phyloP scores from a whole-genome alignment of 2,329 filamentous ascomycete species.

The Xylariaceae sp. region DNA sequence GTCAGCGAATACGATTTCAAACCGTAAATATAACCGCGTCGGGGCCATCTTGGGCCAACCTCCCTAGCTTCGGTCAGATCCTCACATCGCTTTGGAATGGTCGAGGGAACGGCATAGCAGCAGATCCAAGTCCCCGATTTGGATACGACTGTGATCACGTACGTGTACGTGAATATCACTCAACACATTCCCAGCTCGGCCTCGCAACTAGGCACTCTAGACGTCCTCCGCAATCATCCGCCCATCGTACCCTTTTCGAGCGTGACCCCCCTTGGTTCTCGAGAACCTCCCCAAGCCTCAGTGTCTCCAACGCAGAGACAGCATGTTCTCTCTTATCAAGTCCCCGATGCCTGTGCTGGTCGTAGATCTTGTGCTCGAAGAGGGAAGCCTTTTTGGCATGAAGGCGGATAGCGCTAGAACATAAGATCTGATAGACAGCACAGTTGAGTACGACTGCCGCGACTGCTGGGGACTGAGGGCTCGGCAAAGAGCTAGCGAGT shows the following conservation, averaged over 20 bases:
- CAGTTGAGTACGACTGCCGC: background rate
- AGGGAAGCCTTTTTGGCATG: background rate
- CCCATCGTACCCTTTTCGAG: background rate
- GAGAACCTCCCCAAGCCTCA: conserved; percentile 5
- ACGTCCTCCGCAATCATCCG: background rate
- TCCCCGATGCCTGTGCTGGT: background rate
- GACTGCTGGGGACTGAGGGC: background rate
- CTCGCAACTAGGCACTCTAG: background rate
- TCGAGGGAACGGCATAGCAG: background rate
- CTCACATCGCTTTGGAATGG: background rate
- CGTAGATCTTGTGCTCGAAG: conserved; percentile 2
- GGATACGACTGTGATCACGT: background rate
- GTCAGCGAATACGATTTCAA: too few species aligned
- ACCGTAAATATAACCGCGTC: too few species aligned
- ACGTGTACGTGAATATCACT: background rate
- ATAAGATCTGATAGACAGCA: background rate
- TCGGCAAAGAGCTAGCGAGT: background rate
- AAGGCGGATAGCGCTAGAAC: background rate
- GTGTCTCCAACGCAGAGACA: conserved; percentile 2
- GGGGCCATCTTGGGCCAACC: background rate
- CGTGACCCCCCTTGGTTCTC: background rate
- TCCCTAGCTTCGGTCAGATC: background rate
- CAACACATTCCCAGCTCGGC: background rate
- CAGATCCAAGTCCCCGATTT: background rate
- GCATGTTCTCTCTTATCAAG: conserved; percentile 8